Conservation (phyloP, 495 filamentous ascomycete genomes). For the Trichoderma asperelloides region DNA sequence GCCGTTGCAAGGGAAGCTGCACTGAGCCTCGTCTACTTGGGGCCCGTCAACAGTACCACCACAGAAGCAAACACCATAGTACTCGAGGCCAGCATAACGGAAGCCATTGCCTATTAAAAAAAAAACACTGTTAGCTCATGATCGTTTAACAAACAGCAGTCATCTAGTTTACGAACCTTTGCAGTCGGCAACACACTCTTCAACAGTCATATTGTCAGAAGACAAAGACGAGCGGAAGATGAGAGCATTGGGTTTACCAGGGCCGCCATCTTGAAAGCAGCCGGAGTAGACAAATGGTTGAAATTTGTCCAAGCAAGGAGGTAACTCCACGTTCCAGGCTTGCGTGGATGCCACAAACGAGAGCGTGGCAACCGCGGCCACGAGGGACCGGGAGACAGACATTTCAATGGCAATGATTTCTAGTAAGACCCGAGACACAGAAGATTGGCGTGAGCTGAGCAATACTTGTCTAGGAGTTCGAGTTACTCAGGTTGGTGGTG, state of each 20-base stretch:
- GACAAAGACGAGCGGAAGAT: constrained; percentile 28
- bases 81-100: constrained; percentile 46
- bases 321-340: constrained; percentile 30
- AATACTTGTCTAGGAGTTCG: background rate
- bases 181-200: constrained; percentile 43
- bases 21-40: constrained; percentile 25
- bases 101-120: constrained; percentile 33
- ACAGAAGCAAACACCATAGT: constrained; percentile 47
- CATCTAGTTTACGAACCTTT: constrained; percentile 26
- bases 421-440: background rate
- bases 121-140: background rate
- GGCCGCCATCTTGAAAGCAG: constrained; percentile 34
- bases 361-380: constrained; percentile 24
- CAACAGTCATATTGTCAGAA: constrained; percentile 38
- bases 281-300: constrained; percentile 43
- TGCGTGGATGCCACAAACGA: constrained; percentile 21
- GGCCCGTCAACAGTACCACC: constrained; percentile 34
- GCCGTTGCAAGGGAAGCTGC: constrained; percentile 39
- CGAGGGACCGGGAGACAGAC: constrained; percentile 18
- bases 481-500: background rate
- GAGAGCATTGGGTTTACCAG: constrained; percentile 26
- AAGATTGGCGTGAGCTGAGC: background rate
- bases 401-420: constrained; percentile 4
- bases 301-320: constrained; percentile 33
- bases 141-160: background rate